These are phyloP conservation scores for Pythium coloratum DNA, from an alignment of 352 stramenopile genomes.

Conservation along the genomic window DNA sequence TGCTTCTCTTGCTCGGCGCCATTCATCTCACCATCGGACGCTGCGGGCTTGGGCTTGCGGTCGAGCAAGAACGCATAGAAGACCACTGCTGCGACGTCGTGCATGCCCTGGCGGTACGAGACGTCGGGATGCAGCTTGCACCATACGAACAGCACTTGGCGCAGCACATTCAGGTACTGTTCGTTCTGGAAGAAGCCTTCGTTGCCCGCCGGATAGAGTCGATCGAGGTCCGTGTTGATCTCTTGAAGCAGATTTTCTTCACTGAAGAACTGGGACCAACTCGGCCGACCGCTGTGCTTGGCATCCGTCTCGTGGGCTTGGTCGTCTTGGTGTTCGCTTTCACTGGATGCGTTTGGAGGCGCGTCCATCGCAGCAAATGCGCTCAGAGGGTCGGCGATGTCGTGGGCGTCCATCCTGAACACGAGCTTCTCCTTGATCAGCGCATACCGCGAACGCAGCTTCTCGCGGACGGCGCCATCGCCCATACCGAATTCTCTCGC, in stretches of 20 bases:
- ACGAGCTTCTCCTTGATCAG: conserved; percentile 60
- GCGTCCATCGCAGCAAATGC: conserved; percentile 26
- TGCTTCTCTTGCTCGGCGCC: not conserved
- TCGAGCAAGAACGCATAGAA: conserved; percentile 62
- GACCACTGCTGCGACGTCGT: conserved; percentile 78
- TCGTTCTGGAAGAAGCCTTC: conserved; percentile 81
- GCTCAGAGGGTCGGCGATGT: conserved; percentile 48
- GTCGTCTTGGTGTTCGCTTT: not conserved
- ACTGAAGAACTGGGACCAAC: conserved; percentile 68
- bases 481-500: conserved; percentile 31
- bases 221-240: conserved; percentile 83
- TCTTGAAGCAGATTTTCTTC: conserved; percentile 71
- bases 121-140: conserved; percentile 78
- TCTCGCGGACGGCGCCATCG: conserved; percentile 16
- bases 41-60: conserved; percentile 20
- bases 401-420: conserved; percentile 60
- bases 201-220: conserved; percentile 69
- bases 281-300: conserved; percentile 13
- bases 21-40: conserved; percentile 9
- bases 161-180: conserved; percentile 55
- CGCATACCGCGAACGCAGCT: conserved; percentile 48
- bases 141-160: conserved; percentile 83
- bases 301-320: not conserved
- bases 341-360: not conserved
- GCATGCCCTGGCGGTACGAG: conserved; percentile 86